Percentiles rank a stretch among this genome's conserved stretches.
These are phyloP conservation scores for Cladosporium phlei DNA, from an alignment of 2,329 filamentous ascomycete genomes.

Conservation along the genomic window DNA sequence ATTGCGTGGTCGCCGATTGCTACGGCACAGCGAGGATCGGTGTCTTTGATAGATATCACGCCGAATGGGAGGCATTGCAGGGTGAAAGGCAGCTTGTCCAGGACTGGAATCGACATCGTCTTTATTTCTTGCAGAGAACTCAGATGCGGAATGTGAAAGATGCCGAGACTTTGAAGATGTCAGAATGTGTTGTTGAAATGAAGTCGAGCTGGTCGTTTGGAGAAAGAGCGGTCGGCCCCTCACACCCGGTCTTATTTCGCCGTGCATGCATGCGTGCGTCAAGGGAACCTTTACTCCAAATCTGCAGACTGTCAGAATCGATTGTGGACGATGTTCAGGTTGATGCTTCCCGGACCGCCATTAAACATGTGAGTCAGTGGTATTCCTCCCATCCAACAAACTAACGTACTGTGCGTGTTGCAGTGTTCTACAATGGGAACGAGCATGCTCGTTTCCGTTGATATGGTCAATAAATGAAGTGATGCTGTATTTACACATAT, in stretches of 20 bases:
- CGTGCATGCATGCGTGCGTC: no score
- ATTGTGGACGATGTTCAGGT: no score
- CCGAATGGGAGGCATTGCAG: constrained; percentile 28
- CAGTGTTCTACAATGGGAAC: background rate
- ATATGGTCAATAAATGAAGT: background rate
- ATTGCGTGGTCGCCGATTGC: constrained; percentile 29
- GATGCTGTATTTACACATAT: constrained; percentile 9
- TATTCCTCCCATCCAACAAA: background rate
- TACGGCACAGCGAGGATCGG: constrained; percentile 27
- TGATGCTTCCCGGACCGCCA: no score
- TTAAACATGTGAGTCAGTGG: no score
- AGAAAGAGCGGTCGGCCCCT: constrained; percentile 7
- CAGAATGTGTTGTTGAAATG: no score
- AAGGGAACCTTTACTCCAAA: no score
- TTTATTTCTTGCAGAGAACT: background rate
- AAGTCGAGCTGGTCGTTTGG: no score
- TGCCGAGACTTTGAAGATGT: no score
- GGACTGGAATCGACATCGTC: constrained; percentile 19
- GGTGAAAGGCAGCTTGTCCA: constrained; percentile 26
- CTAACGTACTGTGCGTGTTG: background rate
- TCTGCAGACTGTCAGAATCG: no score
- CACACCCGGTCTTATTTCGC: constrained; percentile 1
- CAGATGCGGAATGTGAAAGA: no score
- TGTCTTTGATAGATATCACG: constrained; percentile 25
- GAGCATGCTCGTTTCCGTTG: no score